Evolutionary conservation across 2,329 filamentous ascomycete species (phyloP).

Genomic region (Xylariaceae sp.): DNA sequence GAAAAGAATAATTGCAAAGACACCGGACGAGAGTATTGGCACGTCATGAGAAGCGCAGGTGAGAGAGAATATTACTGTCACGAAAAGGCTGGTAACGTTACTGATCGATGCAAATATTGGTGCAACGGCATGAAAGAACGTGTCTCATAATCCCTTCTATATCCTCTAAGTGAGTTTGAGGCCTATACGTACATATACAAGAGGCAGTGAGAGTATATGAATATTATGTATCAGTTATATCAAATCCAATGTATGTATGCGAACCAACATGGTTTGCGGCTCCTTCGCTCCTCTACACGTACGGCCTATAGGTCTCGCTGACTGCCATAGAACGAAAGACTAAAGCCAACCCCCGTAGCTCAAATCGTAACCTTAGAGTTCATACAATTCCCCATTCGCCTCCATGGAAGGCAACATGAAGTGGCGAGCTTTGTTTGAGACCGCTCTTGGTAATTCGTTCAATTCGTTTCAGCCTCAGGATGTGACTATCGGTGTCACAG

Average conservation of each 20-base stretch:
- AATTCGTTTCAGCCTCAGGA: neutral
- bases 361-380: conserved; percentile 30
- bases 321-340: conserved; percentile 26
- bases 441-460: neutral
- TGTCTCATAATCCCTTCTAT: too few relatives aligned
- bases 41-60: too few relatives aligned
- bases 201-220: too few relatives aligned
- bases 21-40: too few relatives aligned
- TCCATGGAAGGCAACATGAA: conserved; percentile 9
- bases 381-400: conserved; percentile 17
- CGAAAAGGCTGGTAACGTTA: too few relatives aligned
- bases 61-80: too few relatives aligned
- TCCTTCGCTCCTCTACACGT: conserved; percentile 27
- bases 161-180: too few relatives aligned
- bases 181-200: too few relatives aligned
- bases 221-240: conserved; percentile 29
- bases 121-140: too few relatives aligned
- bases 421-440: neutral
- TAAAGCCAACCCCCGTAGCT: conserved; percentile 23
- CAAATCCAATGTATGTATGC: conserved; percentile 28
- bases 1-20: too few relatives aligned
- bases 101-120: too few relatives aligned
- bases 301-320: conserved; percentile 14
- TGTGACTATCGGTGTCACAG: neutral
- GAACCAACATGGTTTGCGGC: conserved; percentile 17